Evolutionary conservation across 371 early-diverging fungal species (phyloP), one percentile per base, ranked within the genome.

Genomic region (Zychaea mexicana): DNA sequence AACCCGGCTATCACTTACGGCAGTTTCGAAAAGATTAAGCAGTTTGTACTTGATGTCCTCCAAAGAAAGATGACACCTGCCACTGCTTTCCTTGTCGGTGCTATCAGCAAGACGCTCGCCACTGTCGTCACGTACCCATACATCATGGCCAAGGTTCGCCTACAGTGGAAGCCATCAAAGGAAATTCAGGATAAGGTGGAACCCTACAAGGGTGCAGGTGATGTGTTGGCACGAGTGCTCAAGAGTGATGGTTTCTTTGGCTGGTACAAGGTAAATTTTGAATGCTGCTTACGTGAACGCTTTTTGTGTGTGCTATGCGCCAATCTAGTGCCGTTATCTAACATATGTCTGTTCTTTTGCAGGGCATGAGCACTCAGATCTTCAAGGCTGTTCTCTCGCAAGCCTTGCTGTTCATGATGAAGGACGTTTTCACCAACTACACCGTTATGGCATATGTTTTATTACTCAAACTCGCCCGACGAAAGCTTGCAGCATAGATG

Each of bases 1-100:
- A 98, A 98, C 72, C 98, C 98, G 26, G 96, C 98, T 27, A 98
- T 98, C 71, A 98, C 98, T 4, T 98, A 95, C 68, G 97, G 96
- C 47, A 87, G 92, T 75, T 98, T 96, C 81, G 98, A 98, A 71
- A 88, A 91, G 61, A 78, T 93, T 53, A 97, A 98, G 73, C 77
- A 88, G 60, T 60, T 83, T 54, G 78, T 87, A 1, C 64, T 84
- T 60, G 66, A 75, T 10, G 64, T 69, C 2, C 63, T 82, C 15
- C 58, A 78, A 33, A 64, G 63, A 52, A 71, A 73, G 60, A 71
- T 96, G 72, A 81, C 90, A 17, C 83, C 95, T 22, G 85, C 86
- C 19, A 85, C 95, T 66, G 89, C 90, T 19, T 98, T 98, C 69
- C 70, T 91, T 66, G 88, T 94, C 27, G 97, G 97, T 19, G 98